Evolutionary conservation across 495 filamentous ascomycete species (phyloP), one percentile per base, ranked within the genome.

Genomic region (Rhypophila decipiens): DNA sequence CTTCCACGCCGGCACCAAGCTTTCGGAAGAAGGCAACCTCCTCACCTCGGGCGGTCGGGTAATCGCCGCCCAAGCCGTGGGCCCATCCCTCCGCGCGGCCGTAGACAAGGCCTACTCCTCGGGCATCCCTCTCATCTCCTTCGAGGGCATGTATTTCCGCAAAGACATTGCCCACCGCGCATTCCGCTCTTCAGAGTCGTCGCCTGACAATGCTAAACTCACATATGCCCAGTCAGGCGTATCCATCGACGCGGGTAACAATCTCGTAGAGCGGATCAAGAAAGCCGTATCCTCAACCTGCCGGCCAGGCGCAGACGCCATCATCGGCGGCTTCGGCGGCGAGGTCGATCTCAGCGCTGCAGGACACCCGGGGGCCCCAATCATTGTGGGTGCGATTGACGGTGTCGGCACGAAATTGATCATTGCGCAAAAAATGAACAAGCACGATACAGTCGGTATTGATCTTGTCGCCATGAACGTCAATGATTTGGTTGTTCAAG

Each of bases 391-490:
- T 35, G 90, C 87, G 35, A 96, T 96, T 51, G 94, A 98, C 64
- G 93, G 93, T 44, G 87, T 98, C 15, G 93, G 93, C 34, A 98
- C 93, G 23, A 97, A 97, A 71, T 82, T 96, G 51, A 91, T 90
- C 71, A 86, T 97, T 55, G 94, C 93, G 7, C 89, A 93, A 59
- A 79, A 82, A 4, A 84, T 91, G 58, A 75, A 80, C 43, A 87
- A 95, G 69, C 90, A 96, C 69, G 82, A 87, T 66, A 95, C 88
- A 4, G 89, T 97, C 11, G 91, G 88, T 52, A 88, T 97, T 57
- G 93, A 98, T 63, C 78, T 98, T 11, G 94, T 97, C 2, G 93
- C 93, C 52, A 97, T 97, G 94, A 95, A 94, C 64, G 93, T 96
- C 60, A 97, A 98, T 67, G 93, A 97, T 67, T 76, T 97, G 0